Evolutionary conservation across 805 yeast species (phyloP).

Genomic region (Suhomyces canberraensis): DNA sequence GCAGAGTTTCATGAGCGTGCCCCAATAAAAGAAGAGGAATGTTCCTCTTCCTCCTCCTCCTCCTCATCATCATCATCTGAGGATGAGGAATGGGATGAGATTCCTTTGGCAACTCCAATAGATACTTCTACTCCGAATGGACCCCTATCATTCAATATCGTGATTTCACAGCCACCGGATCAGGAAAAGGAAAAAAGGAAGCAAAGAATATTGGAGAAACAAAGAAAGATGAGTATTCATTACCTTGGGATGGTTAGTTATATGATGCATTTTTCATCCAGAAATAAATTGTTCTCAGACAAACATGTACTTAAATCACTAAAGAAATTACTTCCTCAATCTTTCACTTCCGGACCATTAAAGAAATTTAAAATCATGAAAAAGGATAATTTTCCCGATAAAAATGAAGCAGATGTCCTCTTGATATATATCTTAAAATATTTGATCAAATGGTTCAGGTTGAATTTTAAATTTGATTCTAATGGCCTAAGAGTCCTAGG

Average conservation of each 20-base stretch:
- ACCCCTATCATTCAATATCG: slow-evolving; percentile 4
- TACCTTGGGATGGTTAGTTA: slow-evolving; percentile 23
- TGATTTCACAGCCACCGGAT: slow-evolving; percentile 1
- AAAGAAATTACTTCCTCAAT: slow-evolving; percentile 24
- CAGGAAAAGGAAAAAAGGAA: slow-evolving; percentile 9
- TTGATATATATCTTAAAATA: slow-evolving; percentile 30
- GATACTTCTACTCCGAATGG: neutral
- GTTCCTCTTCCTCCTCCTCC: too few species aligned
- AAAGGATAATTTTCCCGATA: neutral
- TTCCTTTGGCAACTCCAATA: slow-evolving; percentile 1
- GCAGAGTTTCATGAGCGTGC: too few species aligned
- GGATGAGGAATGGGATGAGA: slow-evolving; percentile 10
- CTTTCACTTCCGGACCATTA: slow-evolving; percentile 12
- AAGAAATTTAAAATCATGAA: slow-evolving; percentile 15
- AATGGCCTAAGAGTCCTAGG: slow-evolving; percentile 32
- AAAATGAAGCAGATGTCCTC: slow-evolving; percentile 12
- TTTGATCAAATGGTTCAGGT: slow-evolving; percentile 31
- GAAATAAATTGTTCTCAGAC: slow-evolving; percentile 21
- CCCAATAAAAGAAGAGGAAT: too few species aligned
- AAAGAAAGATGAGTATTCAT: slow-evolving; percentile 10
- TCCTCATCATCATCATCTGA: too few species aligned
- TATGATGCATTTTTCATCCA: slow-evolving; percentile 15
- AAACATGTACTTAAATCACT: slow-evolving; percentile 17
- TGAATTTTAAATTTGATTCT: slow-evolving; percentile 26
- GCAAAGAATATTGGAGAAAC: slow-evolving; percentile 10